These are phyloP conservation scores for Gigaspora rosea DNA, from an alignment of 192 early-diverging fungal genomes.

Conservation along the genomic window DNA sequence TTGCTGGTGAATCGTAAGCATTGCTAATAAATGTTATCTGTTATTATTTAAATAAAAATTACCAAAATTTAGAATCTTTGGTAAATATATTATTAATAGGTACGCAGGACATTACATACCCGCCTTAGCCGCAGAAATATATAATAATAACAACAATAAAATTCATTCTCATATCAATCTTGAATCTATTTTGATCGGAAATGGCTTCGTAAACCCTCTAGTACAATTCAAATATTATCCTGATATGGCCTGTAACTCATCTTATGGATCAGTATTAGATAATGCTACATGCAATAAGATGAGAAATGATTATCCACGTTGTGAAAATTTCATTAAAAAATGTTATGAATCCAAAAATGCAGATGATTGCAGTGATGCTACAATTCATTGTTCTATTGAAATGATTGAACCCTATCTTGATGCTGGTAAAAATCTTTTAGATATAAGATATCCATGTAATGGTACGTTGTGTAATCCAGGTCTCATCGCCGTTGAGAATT, in stretches of 20 bases:
- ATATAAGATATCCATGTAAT: conserved; percentile 87
- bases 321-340: conserved; percentile 68
- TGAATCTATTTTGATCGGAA: conserved; percentile 82
- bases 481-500: conserved; percentile 74
- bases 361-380: conserved; percentile 80
- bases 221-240: conserved; percentile 89
- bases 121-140: conserved; percentile 80
- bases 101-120: conserved; percentile 95
- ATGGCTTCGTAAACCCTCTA: conserved; percentile 87
- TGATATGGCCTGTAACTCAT: conserved; percentile 70
- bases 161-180: conserved; percentile 61
- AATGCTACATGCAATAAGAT: conserved; percentile 75
- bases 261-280: conserved; percentile 77
- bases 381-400: conserved; percentile 82
- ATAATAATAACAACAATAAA: conserved; percentile 71
- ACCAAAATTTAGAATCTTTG: no score
- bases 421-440: conserved; percentile 89
- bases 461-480: conserved; percentile 88
- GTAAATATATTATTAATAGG: conserved; percentile 13
- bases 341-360: conserved; percentile 85
- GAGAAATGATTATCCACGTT: conserved; percentile 70
- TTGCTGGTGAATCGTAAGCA: conserved; percentile 76
- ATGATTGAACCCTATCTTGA: conserved; percentile 78
- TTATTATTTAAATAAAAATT: not conserved
- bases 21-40: conserved; percentile 37